Conservation (phyloP, 768 basidiomycete genomes). For the Boletus reticuloceps region DNA sequence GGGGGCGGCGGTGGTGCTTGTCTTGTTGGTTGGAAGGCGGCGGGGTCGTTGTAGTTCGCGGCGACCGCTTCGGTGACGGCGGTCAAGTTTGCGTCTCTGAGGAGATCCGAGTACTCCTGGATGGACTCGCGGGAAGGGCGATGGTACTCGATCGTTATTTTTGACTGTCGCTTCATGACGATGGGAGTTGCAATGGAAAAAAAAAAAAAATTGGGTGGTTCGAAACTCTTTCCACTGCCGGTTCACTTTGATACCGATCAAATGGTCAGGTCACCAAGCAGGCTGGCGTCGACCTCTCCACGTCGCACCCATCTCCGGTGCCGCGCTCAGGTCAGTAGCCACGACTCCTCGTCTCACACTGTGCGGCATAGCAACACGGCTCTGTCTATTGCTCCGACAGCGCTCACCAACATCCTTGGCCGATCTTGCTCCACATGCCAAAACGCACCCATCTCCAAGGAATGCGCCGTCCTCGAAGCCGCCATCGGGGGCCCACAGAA, state of each 20-base stretch:
- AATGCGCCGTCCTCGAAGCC: not conserved
- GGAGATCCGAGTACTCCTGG: conserved; percentile 73
- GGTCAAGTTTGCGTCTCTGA: conserved; percentile 58
- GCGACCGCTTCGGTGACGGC: conserved; percentile 44
- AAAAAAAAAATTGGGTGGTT: not conserved
- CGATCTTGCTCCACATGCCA: not conserved
- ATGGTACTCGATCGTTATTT: conserved; percentile 75
- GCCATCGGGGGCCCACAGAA: not conserved
- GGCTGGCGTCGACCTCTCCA: not conserved
- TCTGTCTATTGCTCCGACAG: conserved; percentile 5
- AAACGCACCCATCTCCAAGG: not conserved
- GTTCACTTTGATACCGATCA: conserved; percentile 5
- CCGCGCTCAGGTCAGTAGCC: not conserved
- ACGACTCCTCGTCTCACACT: not conserved
- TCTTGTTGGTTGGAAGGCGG: conserved; percentile 38
- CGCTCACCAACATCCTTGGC: not conserved
- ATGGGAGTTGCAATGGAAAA: conserved; percentile 23
- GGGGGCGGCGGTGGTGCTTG: conserved; percentile 41
- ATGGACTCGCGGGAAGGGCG: conserved; percentile 72
- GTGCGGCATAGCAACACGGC: conserved; percentile 1
- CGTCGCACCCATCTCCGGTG: not conserved
- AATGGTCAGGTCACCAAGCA: too few species aligned
- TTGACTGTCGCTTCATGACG: conserved; percentile 35
- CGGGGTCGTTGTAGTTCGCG: conserved; percentile 33
- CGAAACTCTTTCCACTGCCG: not conserved